Evolutionary conservation across 805 yeast species (phyloP).

Genomic region (Yarrowia sp.): DNA sequence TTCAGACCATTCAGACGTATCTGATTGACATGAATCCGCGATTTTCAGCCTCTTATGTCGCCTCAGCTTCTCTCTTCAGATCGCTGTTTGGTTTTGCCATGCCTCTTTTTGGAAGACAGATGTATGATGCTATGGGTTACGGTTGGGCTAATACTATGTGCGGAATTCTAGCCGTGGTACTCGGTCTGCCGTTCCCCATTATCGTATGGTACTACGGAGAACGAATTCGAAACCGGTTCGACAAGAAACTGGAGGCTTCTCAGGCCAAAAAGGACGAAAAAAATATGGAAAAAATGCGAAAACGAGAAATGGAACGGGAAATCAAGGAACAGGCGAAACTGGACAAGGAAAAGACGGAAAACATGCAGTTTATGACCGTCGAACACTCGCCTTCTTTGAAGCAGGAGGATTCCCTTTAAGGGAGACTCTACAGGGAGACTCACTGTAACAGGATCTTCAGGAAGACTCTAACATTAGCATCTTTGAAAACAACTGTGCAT

Average conservation of each 20-base stretch:
- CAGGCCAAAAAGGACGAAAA: constrained; percentile 46
- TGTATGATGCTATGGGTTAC: constrained; percentile 56
- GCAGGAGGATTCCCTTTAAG: background rate
- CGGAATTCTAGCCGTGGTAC: constrained; percentile 52
- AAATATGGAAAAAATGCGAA: constrained; percentile 38
- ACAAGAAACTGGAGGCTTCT: constrained; percentile 47
- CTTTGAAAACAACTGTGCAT: background rate
- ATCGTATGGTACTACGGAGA: constrained; percentile 57
- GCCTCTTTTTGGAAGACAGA: constrained; percentile 59
- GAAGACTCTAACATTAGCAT: constrained; percentile 8
- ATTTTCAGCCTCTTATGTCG: constrained; percentile 65
- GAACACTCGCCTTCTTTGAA: background rate
- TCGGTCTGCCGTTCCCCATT: constrained; percentile 65
- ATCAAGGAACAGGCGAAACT: background rate
- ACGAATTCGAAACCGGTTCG: constrained; percentile 56
- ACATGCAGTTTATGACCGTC: background rate
- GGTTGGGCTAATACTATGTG: constrained; percentile 71
- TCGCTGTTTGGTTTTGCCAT: constrained; percentile 65
- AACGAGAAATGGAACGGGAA: constrained; percentile 4
- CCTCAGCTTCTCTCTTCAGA: constrained; percentile 65
- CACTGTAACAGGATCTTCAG: too few relatives aligned
- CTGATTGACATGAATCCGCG: constrained; percentile 67
- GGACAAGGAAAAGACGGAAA: background rate
- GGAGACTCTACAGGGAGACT: too few relatives aligned
- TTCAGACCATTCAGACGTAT: constrained; percentile 64